Evolutionary conservation across 2,329 filamentous ascomycete genomes (phyloP).

Genomic region (Fusarium oxysporum): DNA sequence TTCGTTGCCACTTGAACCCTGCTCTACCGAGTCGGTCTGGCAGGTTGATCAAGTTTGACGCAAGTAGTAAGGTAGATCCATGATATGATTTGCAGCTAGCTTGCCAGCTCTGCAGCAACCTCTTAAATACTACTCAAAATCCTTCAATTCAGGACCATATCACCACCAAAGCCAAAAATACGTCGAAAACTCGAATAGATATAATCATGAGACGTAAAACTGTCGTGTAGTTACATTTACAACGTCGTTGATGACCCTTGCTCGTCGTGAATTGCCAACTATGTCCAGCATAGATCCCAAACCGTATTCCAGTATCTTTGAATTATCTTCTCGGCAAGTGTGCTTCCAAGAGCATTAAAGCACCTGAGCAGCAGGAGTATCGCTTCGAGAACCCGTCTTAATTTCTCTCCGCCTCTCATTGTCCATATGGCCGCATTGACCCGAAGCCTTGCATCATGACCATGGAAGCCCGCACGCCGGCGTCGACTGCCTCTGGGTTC

Average conservation of each 20-base stretch:
- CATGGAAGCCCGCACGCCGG: conserved; percentile 49
- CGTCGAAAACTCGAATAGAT: conserved; percentile 10
- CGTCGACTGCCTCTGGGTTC: conserved; percentile 50
- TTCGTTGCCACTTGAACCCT: conserved; percentile 23
- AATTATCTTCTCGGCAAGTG: conserved; percentile 36
- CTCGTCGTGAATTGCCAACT: conserved; percentile 26
- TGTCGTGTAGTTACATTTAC: conserved; percentile 32
- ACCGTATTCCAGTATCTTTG: conserved; percentile 35
- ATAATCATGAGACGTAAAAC: conserved; percentile 34
- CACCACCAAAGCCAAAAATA: neutral
- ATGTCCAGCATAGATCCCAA: conserved; percentile 42
- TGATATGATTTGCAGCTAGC: neutral
- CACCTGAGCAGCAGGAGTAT: conserved; percentile 11
- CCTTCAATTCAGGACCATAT: neutral
- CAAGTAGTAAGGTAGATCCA: neutral
- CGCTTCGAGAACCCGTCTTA: conserved; percentile 26
- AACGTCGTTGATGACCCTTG: conserved; percentile 18
- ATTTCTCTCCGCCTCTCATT: conserved; percentile 19
- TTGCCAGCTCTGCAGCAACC: neutral
- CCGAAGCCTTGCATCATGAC: conserved; percentile 54
- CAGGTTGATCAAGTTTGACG: neutral
- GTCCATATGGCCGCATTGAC: conserved; percentile 52
- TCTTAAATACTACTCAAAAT: neutral
- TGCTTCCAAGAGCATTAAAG: conserved; percentile 7
- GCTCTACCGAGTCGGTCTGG: neutral